phyloP scores from a whole-genome alignment of 2,329 filamentous ascomycete species.

The Knoxdaviesia capensis region DNA sequence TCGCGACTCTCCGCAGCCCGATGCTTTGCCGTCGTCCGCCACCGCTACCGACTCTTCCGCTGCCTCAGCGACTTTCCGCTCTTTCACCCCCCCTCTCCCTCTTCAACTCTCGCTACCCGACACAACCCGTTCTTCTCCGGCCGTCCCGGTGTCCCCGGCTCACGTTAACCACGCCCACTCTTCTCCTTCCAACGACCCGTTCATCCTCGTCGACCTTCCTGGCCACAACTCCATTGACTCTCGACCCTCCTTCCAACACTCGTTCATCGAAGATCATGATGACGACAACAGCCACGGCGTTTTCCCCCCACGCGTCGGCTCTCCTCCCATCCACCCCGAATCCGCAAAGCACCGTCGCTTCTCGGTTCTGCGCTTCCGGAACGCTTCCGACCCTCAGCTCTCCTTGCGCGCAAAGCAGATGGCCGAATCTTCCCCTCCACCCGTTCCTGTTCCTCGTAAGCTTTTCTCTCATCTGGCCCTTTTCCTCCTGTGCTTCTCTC shows the following conservation, averaged over 20 bases:
- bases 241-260: not conserved
- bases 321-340: not conserved
- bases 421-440: conserved; percentile 29
- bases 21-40: not conserved
- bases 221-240: not conserved
- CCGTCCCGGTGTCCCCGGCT: too few relatives aligned
- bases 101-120: not conserved
- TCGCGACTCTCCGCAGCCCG: conserved; percentile 11
- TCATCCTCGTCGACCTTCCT: not conserved
- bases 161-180: not conserved
- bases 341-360: conserved; percentile 36
- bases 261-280: too few relatives aligned
- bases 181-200: not conserved
- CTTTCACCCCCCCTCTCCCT: not conserved
- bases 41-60: not conserved
- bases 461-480: not conserved
- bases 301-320: not conserved
- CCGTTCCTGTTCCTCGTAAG: conserved; percentile 34
- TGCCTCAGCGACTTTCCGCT: not conserved
- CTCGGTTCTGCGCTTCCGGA: conserved; percentile 63
- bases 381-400: conserved; percentile 83
- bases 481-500: not conserved
- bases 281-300: not conserved
- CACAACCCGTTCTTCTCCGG: too few relatives aligned
- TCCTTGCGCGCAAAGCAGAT: conserved; percentile 57